These are phyloP conservation scores for Fraxinus angustifolia DNA, from an alignment of 305 asterid species.

Conservation along the genomic window DNA sequence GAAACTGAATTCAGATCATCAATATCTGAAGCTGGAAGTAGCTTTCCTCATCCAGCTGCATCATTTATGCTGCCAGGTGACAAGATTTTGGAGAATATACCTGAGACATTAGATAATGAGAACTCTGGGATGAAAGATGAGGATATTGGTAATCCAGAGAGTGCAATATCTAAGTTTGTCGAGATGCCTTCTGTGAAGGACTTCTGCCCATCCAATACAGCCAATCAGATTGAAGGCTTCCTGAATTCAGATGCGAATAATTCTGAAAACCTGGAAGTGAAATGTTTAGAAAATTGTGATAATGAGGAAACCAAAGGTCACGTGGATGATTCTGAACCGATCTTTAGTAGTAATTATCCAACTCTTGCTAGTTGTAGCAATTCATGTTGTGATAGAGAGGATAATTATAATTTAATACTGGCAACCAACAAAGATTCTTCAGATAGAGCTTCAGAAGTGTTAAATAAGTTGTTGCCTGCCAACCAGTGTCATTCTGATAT, in stretches of 20 bases:
- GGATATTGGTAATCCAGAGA: conserved; percentile 61
- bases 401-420: conserved; percentile 41
- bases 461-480: conserved; percentile 55
- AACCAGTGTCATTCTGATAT: conserved; percentile 38
- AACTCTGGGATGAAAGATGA: conserved; percentile 38
- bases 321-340: conserved; percentile 30
- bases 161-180: conserved; percentile 49
- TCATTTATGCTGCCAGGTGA: conserved; percentile 33
- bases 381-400: conserved; percentile 25
- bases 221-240: conserved; percentile 27
- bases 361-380: conserved; percentile 22
- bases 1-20: conserved; percentile 43
- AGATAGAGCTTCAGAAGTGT: conserved; percentile 46
- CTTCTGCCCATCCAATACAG: conserved; percentile 26
- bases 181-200: conserved; percentile 40
- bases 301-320: conserved; percentile 28
- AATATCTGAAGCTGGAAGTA: conserved; percentile 16
- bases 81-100: conserved; percentile 27
- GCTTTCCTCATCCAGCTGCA: conserved; percentile 22
- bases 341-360: conserved; percentile 21
- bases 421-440: conserved; percentile 59
- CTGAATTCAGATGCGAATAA: conserved; percentile 27
- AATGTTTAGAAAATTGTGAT: conserved; percentile 24
- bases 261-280: conserved; percentile 30
- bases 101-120: conserved; percentile 29